Percentiles rank a stretch among this genome's conserved stretches.
Evolutionary conservation across 2,329 filamentous ascomycete species (phyloP).

Genomic region (Fragosphaeria purpurea): DNA sequence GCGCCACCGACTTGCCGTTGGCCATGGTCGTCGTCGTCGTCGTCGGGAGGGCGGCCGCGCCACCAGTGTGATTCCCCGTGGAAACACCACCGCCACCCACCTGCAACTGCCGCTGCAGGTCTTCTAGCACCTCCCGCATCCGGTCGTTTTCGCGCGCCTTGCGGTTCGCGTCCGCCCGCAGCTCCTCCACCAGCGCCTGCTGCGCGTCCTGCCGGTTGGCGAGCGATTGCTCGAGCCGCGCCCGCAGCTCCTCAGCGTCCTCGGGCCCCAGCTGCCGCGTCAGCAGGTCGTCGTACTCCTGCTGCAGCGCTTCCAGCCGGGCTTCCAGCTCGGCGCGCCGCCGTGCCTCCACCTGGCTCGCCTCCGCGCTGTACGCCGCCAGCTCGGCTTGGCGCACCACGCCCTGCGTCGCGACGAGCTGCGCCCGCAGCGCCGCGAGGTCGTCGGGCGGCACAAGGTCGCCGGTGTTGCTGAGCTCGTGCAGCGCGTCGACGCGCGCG

Average conservation of each 20-base stretch:
- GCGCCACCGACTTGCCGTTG: conserved; percentile 85
- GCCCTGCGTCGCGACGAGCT: conserved; percentile 79
- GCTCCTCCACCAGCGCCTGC: conserved; percentile 61
- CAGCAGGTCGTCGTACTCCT: conserved; percentile 75
- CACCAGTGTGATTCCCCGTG: conserved; percentile 10
- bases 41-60: conserved; percentile 23
- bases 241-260: conserved; percentile 78
- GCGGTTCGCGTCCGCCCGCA: conserved; percentile 64
- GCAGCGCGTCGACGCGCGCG: conserved; percentile 67
- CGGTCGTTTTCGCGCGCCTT: conserved; percentile 75
- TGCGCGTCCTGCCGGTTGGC: conserved; percentile 64
- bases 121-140: conserved; percentile 70
- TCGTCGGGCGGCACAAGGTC: conserved; percentile 75
- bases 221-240: conserved; percentile 66
- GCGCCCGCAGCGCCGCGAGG: conserved; percentile 64
- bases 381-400: conserved; percentile 89
- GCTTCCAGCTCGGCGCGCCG: conserved; percentile 68
- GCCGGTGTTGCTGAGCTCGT: conserved; percentile 66
- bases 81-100: conserved; percentile 32
- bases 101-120: conserved; percentile 66
- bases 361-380: conserved; percentile 61
- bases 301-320: conserved; percentile 63
- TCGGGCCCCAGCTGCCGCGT: conserved; percentile 66
- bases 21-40: conserved; percentile 41
- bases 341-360: conserved; percentile 55